Evolutionary conservation across 305 asterid genomes (phyloP).

Genomic region (Solanum hybrid): DNA sequence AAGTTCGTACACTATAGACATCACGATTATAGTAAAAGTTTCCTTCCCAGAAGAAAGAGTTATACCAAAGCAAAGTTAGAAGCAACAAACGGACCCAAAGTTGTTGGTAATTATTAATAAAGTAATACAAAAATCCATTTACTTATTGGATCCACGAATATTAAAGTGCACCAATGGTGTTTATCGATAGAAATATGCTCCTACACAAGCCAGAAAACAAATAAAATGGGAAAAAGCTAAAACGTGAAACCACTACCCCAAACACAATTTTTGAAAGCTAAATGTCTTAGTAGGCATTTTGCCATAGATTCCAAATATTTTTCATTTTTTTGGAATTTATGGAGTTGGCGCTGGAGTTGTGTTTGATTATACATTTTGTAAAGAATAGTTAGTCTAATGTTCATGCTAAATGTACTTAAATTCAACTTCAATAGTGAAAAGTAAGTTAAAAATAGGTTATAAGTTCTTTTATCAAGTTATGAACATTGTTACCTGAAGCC

Average conservation of each 20-base stretch:
- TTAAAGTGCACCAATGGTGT: background rate
- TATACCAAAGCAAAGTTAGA: background rate
- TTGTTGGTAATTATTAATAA: background rate
- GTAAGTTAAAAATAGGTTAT: background rate
- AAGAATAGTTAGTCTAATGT: background rate
- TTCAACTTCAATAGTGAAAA: background rate
- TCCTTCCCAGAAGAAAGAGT: background rate
- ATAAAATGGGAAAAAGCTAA: background rate
- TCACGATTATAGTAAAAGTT: background rate
- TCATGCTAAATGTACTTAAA: background rate
- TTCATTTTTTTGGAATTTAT: background rate
- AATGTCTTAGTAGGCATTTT: background rate
- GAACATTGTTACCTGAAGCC: conserved; percentile 58
- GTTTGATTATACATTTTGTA: background rate
- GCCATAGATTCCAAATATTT: background rate
- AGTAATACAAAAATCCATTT: background rate
- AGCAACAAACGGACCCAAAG: background rate
- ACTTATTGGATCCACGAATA: background rate
- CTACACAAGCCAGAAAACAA: background rate
- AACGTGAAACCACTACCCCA: background rate
- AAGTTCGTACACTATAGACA: background rate
- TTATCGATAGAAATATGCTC: background rate
- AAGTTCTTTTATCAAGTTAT: background rate
- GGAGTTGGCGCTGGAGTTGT: no score
- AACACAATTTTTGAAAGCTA: no score